Evolutionary conservation across 176 grass and related monocot species (phyloP), one percentile per base, ranked within the genome.

Genomic region (Eleusine indica): DNA sequence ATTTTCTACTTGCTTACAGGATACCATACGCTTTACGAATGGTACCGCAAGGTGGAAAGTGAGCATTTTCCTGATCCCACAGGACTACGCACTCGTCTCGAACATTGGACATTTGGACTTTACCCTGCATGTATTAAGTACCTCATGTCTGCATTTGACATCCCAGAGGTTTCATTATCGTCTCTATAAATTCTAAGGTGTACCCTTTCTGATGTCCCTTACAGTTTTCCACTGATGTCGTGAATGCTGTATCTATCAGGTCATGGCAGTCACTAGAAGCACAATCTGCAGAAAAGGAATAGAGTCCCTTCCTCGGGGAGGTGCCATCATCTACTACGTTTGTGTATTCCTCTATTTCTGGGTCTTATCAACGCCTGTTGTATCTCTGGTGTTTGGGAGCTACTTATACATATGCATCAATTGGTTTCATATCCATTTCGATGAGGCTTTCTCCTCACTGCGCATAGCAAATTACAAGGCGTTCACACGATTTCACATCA

Each of bases 61-160:
- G 89, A 96, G 19, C 97, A 99, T 83, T 99, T 99, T 68, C 97
- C 93, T 37, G 93, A 99, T 61, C 97, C 93, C 15, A 96, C 89
- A 1, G 97, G 93, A 17, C 91, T 99, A 44, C 89, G 97, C 0
- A 46, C 89, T 67, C 93, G 93, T 74, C 82, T 99, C 19, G 91
- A 99, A 56, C 89, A 96, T 65, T 96, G 85, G 93, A 96, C 97
- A 21, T 96, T 99, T 21, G 97, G 97, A 13, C 86, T 99, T 68
- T 99, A 99, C 75, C 96, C 96, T 72, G 96, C 96, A 19, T 94
- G 93, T 92, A 96, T 99, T 64, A 99, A 99, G 86, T 99, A 99
- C 78, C 91, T 99, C 22, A 99, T 99, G 97, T 99, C 97, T 16
- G 97, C 97, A 71, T 99, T 99, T 39, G 97, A 99, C 57, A 78